Conservation (phyloP, 257 asterid genomes). For the Solanum bukasovii region DNA sequence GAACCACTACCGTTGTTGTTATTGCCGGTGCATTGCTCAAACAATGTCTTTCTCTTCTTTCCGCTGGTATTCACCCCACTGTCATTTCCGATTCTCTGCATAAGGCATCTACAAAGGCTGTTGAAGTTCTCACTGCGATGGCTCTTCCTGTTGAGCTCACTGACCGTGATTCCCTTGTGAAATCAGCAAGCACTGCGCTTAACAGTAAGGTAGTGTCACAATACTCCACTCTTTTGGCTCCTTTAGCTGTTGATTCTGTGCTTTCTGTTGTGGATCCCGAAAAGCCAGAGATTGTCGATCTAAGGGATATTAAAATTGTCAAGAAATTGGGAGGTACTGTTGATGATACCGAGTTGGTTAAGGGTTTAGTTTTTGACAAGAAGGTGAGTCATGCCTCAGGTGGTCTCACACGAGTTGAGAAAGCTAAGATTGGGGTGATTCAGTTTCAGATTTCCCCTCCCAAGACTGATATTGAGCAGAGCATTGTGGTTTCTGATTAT, state of each 20-base stretch:
- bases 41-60: conserved; percentile 43
- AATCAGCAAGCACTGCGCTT: conserved; percentile 72
- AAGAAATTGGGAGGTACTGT: conserved; percentile 95
- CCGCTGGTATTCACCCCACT: conserved; percentile 73
- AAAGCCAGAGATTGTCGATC: conserved; percentile 82
- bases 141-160: conserved; percentile 76
- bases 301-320: conserved; percentile 82
- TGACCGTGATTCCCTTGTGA: conserved; percentile 65
- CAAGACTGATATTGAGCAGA: conserved; percentile 94
- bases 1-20: conserved; percentile 91
- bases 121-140: conserved; percentile 70
- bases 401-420: conserved; percentile 76
- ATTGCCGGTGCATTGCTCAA: conserved; percentile 68
- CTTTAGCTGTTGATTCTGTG: conserved; percentile 93
- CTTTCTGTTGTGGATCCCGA: conserved; percentile 86
- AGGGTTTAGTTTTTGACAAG: conserved; percentile 89
- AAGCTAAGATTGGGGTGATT: conserved; percentile 88
- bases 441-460: conserved; percentile 98
- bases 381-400: conserved; percentile 97
- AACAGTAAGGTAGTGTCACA: conserved; percentile 94
- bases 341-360: conserved; percentile 79
- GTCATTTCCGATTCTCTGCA: conserved; percentile 68
- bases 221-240: conserved; percentile 91
- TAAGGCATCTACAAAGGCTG: conserved; percentile 60
- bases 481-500: conserved; percentile 93